Evolutionary conservation across 306 rosid genomes (phyloP).

Genomic region (Lablab purpureus): DNA sequence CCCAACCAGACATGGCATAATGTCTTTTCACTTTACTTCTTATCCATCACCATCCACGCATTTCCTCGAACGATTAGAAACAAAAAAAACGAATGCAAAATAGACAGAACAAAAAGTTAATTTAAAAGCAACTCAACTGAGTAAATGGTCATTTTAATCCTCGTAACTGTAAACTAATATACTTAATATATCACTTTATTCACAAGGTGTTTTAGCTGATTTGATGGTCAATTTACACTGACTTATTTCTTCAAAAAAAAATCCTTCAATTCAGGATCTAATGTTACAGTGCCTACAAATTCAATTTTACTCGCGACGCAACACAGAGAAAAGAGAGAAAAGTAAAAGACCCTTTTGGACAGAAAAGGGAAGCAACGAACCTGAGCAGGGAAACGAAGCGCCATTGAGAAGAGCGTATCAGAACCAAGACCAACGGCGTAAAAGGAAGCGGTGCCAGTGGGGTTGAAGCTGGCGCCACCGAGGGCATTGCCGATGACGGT

Average conservation of each 20-base stretch:
- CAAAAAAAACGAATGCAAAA: background rate
- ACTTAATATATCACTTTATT: too few species aligned
- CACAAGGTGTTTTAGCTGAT: too few species aligned
- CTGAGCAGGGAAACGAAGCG: constrained; percentile 94
- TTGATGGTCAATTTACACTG: background rate
- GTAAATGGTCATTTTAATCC: too few species aligned
- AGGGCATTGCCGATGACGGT: constrained; percentile 60
- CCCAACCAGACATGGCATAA: background rate
- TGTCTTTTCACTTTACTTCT: background rate
- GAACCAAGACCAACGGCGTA: constrained; percentile 79
- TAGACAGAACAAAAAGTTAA: background rate
- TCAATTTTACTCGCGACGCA: background rate
- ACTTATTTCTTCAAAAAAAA: background rate
- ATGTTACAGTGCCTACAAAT: background rate
- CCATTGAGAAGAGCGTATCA: constrained; percentile 82
- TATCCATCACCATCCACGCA: constrained; percentile 12
- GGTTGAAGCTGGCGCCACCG: constrained; percentile 98
- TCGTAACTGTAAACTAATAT: too few species aligned
- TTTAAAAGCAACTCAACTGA: constrained; percentile 1
- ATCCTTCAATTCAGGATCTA: background rate
- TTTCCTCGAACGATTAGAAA: background rate
- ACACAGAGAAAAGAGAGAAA: background rate
- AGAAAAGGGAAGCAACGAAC: constrained; percentile 36
- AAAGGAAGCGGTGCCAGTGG: constrained; percentile 79
- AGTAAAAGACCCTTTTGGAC: background rate